Conservation (phyloP, 257 asterid genomes). For the Parsonsia alboflavescens region DNA sequence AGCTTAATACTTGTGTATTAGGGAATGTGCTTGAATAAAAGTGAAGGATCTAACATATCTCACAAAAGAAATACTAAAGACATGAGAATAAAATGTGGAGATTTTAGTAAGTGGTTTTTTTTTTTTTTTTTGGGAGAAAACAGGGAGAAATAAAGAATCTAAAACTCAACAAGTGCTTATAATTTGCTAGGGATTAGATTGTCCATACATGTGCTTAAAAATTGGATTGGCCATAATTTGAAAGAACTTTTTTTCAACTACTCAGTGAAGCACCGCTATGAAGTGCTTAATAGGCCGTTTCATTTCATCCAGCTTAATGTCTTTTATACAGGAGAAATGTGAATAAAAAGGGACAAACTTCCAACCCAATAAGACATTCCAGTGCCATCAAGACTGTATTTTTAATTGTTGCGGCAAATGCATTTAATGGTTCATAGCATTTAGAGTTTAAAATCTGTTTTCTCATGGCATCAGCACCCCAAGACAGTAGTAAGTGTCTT, state of each 20-base stretch:
- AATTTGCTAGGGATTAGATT: background rate
- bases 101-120: background rate
- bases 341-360: background rate
- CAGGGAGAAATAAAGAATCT: background rate
- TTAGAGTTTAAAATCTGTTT: background rate
- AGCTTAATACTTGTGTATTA: background rate
- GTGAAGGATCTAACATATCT: background rate
- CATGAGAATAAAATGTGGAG: background rate
- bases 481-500: background rate
- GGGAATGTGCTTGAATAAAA: background rate
- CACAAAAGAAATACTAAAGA: background rate
- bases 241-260: background rate
- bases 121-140: background rate
- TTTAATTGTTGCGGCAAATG: background rate
- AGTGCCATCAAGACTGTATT: background rate
- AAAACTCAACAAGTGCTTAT: background rate
- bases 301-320: background rate
- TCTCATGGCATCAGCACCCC: background rate
- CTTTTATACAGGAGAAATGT: background rate
- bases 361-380: background rate
- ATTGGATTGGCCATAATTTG: background rate
- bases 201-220: background rate
- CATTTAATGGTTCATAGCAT: background rate
- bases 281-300: background rate
- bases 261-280: background rate